Evolutionary conservation across 306 rosid genomes (phyloP), one percentile per base, ranked within the genome.

Genomic region (Arachis hypogaea): DNA sequence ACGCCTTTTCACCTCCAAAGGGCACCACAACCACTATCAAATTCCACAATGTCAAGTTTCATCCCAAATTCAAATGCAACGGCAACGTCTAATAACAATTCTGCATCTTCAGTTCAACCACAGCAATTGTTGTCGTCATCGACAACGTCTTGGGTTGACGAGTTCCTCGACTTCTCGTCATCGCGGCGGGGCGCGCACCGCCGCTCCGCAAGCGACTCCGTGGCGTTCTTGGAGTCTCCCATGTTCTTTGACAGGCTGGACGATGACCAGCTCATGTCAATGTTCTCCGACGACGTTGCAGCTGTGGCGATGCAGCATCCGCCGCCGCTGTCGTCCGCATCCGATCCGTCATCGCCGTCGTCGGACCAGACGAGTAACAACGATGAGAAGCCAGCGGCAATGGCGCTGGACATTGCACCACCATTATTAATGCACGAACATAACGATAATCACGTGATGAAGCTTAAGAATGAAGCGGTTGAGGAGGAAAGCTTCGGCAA

Each of bases 121-220:
- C 71, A 58, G 18, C 82, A 77, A 58, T 69, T 18, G 10, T 44
- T 61, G 12, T 80, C 88, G 0, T 79, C 57, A 51, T 51, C 57
- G n/a, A 11, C 29, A n/a, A n/a, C 58, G 4, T 14, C 86, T 9
- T 90, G 95, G 96, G 71, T 89, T 0, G 98, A 93, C 29, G 98
- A 93, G 30, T 93, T 93, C 14, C 90, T 90, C n/a, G 97, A 91
- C 78, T 93, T 91, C 86, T 82, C 98, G 5, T 78, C 96, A 5
- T 30, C 85, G 47, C 73, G 97, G 11, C 87, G 94, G 1, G 95
- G 90, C 0, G 74, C 84, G 4, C 98, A 94, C 81, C 77, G 97
- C 22, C 73, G 97, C 9, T 88, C 96, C 2, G 86, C 85, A 7
- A 94, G 98, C 77, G 96, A 94, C 79, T 94, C 98, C 33, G 77